Conservation (phyloP, 208 protist genomes). For the Naegleria fowleri region DNA sequence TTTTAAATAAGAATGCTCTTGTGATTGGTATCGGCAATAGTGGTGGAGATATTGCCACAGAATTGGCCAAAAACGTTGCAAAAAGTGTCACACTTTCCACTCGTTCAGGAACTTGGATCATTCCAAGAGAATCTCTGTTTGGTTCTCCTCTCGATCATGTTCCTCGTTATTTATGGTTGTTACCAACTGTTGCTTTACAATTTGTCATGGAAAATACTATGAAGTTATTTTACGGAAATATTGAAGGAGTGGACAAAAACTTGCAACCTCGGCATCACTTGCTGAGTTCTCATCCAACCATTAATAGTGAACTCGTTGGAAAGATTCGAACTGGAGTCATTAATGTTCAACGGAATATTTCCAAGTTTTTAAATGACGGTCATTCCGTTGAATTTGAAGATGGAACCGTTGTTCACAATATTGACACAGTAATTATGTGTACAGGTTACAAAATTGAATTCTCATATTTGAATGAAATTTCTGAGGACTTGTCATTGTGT, state of each 20-base stretch:
- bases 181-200: background rate
- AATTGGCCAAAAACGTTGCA: background rate
- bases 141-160: background rate
- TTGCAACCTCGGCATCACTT: background rate
- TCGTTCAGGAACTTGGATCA: background rate
- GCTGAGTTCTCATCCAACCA: background rate
- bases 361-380: background rate
- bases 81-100: background rate
- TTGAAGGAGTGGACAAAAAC: background rate
- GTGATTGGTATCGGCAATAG: background rate
- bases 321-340: background rate
- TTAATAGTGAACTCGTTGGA: background rate
- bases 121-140: background rate
- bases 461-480: background rate
- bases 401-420: background rate
- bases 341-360: background rate
- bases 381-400: background rate
- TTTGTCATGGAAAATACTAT: background rate
- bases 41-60: background rate
- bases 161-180: background rate
- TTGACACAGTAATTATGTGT: background rate
- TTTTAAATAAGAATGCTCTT: background rate
- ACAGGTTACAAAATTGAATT: background rate
- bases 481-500: background rate
- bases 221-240: background rate